These are phyloP conservation scores for Podospora australis DNA, from an alignment of 495 filamentous ascomycete genomes.

Conservation along the genomic window DNA sequence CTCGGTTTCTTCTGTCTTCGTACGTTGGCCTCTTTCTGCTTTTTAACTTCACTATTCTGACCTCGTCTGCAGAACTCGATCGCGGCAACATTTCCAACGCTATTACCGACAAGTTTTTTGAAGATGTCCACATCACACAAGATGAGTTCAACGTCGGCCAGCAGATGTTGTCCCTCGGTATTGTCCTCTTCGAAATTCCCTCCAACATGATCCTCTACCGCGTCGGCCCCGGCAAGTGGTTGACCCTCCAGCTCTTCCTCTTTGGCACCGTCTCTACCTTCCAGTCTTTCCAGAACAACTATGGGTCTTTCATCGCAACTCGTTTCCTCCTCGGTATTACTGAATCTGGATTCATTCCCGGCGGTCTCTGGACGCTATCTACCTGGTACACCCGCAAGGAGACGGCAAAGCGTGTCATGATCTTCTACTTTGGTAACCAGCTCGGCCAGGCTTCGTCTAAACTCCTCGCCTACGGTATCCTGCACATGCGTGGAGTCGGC, in stretches of 20 bases:
- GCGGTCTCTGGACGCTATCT: conserved; percentile 54
- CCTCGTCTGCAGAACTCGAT: conserved; percentile 26
- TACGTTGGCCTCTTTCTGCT: conserved; percentile 26
- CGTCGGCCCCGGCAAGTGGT: conserved; percentile 53
- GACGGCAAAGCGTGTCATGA: conserved; percentile 47
- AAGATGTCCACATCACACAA: conserved; percentile 48
- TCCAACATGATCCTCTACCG: conserved; percentile 52
- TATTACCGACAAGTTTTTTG: conserved; percentile 35
- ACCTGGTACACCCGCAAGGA: conserved; percentile 56
- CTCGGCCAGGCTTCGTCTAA: conserved; percentile 47
- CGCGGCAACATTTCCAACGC: conserved; percentile 28
- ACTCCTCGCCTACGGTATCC: conserved; percentile 23
- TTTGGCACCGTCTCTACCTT: conserved; percentile 54
- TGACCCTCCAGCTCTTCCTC: conserved; percentile 50
- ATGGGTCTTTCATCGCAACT: conserved; percentile 44
- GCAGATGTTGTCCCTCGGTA: conserved; percentile 50
- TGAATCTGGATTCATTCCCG: conserved; percentile 57
- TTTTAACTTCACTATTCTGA: conserved; percentile 18
- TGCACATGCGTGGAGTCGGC: conserved; percentile 39
- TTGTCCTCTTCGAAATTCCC: conserved; percentile 53
- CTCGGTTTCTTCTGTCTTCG: conserved; percentile 52
- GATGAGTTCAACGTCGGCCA: conserved; percentile 55
- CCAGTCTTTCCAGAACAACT: conserved; percentile 49
- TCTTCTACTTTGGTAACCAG: conserved; percentile 53
- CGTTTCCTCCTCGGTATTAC: conserved; percentile 46